Evolutionary conservation across 2,329 filamentous ascomycete species (phyloP).

Genomic region (Xenosphaeropsis pyriputrescens): DNA sequence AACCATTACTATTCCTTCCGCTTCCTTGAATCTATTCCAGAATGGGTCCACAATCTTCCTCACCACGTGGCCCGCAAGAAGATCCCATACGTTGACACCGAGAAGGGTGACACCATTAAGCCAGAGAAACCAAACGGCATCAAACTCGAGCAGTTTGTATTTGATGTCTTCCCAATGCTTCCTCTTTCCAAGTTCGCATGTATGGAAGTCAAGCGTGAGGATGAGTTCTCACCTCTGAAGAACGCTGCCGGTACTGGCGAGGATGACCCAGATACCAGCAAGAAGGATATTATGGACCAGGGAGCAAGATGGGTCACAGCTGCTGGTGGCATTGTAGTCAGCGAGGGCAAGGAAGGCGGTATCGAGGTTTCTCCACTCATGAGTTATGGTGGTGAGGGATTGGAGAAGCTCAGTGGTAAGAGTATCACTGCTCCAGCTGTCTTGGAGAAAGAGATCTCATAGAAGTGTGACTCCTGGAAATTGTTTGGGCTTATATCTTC

Average conservation of each 20-base stretch:
- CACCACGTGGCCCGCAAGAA: constrained; percentile 98
- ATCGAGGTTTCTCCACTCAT: constrained; percentile 86
- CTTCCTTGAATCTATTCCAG: constrained; percentile 82
- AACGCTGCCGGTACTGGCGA: constrained; percentile 74
- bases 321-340: constrained; percentile 62
- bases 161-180: constrained; percentile 91
- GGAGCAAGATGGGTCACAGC: constrained; percentile 74
- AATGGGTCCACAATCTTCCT: constrained; percentile 73
- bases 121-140: constrained; percentile 93
- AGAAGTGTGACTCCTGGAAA: no score
- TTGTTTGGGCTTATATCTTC: no score
- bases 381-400: constrained; percentile 65
- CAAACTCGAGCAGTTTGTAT: constrained; percentile 98
- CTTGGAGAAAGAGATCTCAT: constrained; percentile 25
- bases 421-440: constrained; percentile 36
- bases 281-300: constrained; percentile 77
- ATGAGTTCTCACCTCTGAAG: constrained; percentile 97
- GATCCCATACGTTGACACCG: constrained; percentile 72
- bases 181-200: constrained; percentile 81
- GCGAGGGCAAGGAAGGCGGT: constrained; percentile 46
- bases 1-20: constrained; percentile 98
- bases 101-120: constrained; percentile 70
- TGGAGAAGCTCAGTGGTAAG: constrained; percentile 38
- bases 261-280: constrained; percentile 90
- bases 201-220: constrained; percentile 90